Base-by-base conservation (phyloP, 2,329 filamentous ascomycete genomes). In the Rutstroemia sp. region DNA sequence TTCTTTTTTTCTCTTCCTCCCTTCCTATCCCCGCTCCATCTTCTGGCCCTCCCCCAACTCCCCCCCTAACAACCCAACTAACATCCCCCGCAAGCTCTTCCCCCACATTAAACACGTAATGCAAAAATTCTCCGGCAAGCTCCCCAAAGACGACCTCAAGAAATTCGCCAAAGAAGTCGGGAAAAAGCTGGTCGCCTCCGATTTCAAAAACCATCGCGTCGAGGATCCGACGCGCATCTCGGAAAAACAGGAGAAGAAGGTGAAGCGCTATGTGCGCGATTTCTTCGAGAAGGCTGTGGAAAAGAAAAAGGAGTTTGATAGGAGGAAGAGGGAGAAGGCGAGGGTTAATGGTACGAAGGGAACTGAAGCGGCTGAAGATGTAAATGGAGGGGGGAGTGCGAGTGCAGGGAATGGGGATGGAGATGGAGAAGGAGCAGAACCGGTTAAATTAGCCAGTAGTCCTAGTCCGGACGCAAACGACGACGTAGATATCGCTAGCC, bases 171-270 rank as follows among this genome's bases (percentile, higher is more conserved):
- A 84, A 65, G 79, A 86, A 70, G 80, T 92, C 48, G 84, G 84
- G 56, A 96, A 96, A 73, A 95, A 92, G 71, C 80, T 97, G 14
- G 92, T 96, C 19, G 83, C 88, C 17, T 94, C 90, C 0, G 92
- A 97, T 70, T 96, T 89, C 74, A 95, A 95, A 70, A 87, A 92
- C 67, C 83, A 84, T 48, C 86, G 90, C n/a, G 91, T 96, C 9
- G 80, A 83, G 47, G 86, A 96, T 66, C 92, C 91, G 0, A 89
- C 83, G 23, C 82, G 81, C 49, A 86, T 96, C 61, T 81, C 80
- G 27, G 81, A 88, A 38, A 92, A 89, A 68, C 88, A 94, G 65
- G 81, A 86, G 64, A 86, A 86, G 68, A 89, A 91, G 61, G 82
- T 96, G 58, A 95, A 89, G 73, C 85, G 82, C 57, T 90, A 87